Evolutionary conservation across 495 filamentous ascomycete genomes (phyloP).

Genomic region (Lepidopterella palustris): DNA sequence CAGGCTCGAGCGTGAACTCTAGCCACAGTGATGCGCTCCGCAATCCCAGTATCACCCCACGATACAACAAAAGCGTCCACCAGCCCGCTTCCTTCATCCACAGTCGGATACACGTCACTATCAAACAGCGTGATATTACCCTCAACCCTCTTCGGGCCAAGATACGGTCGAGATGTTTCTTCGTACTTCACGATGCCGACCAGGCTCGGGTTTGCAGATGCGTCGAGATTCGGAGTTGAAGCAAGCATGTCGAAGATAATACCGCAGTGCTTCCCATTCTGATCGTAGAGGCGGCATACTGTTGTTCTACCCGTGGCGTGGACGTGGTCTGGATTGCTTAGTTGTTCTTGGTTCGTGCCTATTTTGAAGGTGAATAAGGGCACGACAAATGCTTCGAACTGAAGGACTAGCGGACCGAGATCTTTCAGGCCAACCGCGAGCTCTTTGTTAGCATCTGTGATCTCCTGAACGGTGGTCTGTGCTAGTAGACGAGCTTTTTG

Average conservation of each 20-base stretch:
- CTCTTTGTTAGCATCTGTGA: neutral
- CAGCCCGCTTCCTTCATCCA: neutral
- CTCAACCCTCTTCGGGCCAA: neutral
- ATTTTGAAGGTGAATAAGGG: neutral
- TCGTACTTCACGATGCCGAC: neutral
- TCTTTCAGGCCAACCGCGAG: neutral
- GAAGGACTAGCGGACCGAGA: neutral
- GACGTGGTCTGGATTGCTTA: neutral
- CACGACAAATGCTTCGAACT: neutral
- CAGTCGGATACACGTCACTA: neutral
- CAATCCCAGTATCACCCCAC: neutral
- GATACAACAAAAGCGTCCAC: neutral
- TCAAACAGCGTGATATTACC: neutral
- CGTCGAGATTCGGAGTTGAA: too few relatives aligned
- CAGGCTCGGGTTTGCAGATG: neutral
- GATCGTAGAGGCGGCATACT: neutral
- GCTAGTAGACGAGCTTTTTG: neutral
- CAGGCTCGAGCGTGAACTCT: neutral
- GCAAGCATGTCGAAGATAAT: too few relatives aligned
- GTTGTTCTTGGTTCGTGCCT: neutral
- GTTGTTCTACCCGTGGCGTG: neutral
- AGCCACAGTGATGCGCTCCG: neutral
- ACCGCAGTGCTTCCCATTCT: neutral
- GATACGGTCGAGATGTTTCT: neutral
- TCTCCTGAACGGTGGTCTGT: neutral